A percentile compares a stretch with the other conserved stretches of the same genome.
phyloP scores from a whole-genome alignment of 1,284 basidiomycete species.

The Pseudozyma pruni region DNA sequence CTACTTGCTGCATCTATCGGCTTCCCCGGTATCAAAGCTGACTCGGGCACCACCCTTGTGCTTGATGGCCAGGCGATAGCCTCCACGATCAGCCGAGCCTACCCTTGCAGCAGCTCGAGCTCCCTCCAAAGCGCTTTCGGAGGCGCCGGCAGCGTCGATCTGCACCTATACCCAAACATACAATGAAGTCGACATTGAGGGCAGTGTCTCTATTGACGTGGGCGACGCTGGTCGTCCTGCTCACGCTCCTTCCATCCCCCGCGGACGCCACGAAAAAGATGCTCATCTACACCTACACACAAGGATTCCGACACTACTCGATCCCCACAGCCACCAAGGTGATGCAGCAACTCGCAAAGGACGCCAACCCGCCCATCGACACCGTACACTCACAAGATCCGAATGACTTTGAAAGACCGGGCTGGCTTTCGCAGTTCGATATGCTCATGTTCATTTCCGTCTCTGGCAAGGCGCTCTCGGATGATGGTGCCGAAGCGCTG shows the following conservation, averaged over 20 bases:
- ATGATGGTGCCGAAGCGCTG: slow-evolving; percentile 38
- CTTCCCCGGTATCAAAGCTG: no score
- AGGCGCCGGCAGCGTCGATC: no score
- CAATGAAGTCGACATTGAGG: slow-evolving; percentile 13
- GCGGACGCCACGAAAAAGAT: slow-evolving; percentile 47
- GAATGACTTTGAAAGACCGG: slow-evolving; percentile 41
- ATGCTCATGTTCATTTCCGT: slow-evolving; percentile 58
- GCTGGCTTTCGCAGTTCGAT: slow-evolving; percentile 55
- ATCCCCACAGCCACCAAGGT: slow-evolving; percentile 50
- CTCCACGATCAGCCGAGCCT: no score
- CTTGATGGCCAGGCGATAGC: no score
- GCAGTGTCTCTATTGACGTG: slow-evolving; percentile 10
- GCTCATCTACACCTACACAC: slow-evolving; percentile 52
- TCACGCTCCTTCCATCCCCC: slow-evolving; percentile 15
- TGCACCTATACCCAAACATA: no score
- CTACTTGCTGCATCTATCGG: no score
- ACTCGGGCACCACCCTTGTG: no score
- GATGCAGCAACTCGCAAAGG: slow-evolving; percentile 44
- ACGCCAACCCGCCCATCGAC: slow-evolving; percentile 37
- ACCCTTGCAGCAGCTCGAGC: no score
- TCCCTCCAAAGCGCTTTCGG: no score
- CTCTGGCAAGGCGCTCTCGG: slow-evolving; percentile 48
- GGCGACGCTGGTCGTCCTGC: slow-evolving; percentile 13
- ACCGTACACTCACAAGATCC: slow-evolving; percentile 46
- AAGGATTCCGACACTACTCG: slow-evolving; percentile 54